Evolutionary conservation across 2,329 filamentous ascomycete species (phyloP).

Genomic region (Didymella pomorum): DNA sequence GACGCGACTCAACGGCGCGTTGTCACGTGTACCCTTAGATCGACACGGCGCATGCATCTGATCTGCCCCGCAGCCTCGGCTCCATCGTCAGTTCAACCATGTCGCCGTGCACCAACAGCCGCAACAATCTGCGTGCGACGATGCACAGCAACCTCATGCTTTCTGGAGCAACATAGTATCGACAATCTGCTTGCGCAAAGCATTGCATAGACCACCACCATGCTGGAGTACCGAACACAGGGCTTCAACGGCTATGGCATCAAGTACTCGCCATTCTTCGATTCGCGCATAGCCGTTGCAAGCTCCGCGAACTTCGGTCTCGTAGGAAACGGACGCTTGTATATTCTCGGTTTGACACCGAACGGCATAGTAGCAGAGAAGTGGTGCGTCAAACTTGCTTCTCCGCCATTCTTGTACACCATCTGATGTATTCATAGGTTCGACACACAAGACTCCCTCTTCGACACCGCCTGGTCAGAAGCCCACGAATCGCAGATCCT

Average conservation of each 20-base stretch:
- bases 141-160: constrained; percentile 19
- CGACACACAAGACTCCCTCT: constrained; percentile 96
- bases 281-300: constrained; percentile 89
- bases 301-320: constrained; percentile 95
- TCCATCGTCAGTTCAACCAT: constrained; percentile 33
- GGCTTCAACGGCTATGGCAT: constrained; percentile 97
- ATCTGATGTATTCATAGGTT: constrained; percentile 65
- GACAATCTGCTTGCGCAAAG: background rate
- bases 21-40: constrained; percentile 15
- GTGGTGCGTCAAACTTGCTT: constrained; percentile 60
- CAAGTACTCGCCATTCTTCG: constrained; percentile 98
- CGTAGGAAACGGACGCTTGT: constrained; percentile 92
- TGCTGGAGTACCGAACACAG: constrained; percentile 93
- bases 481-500: constrained; percentile 94
- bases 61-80: constrained; percentile 39
- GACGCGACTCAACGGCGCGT: constrained; percentile 31
- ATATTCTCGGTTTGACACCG: constrained; percentile 81
- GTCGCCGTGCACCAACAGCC: constrained; percentile 27
- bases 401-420: background rate
- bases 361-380: constrained; percentile 86
- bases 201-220: constrained; percentile 51
- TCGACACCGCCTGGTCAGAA: constrained; percentile 95
- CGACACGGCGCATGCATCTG: constrained; percentile 12
- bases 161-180: constrained; percentile 28
- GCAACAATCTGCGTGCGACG: constrained; percentile 25